phyloP scores from a whole-genome alignment of 805 yeast genomes.

The Wickerhamiella australiensis region DNA sequence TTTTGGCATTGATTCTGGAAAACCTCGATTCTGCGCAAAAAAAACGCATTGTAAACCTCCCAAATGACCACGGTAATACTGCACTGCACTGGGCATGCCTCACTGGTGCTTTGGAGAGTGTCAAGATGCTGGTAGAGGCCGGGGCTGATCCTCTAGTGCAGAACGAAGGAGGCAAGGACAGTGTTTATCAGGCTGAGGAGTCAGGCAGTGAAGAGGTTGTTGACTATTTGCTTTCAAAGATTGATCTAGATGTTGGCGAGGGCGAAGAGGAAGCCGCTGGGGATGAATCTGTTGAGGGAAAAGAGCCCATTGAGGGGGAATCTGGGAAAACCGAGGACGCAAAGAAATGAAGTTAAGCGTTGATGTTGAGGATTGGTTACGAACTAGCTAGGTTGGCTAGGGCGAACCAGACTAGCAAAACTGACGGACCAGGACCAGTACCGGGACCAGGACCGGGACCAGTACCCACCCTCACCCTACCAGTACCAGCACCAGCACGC shows the following conservation, averaged over 20 bases:
- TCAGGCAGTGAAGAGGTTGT: slow-evolving; percentile 66
- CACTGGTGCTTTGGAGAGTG: slow-evolving; percentile 69
- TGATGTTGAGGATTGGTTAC: too few relatives aligned
- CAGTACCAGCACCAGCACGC: too few relatives aligned
- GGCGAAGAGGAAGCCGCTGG: slow-evolving; percentile 19
- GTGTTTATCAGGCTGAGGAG: slow-evolving; percentile 79
- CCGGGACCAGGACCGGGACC: too few relatives aligned
- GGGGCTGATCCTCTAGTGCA: slow-evolving; percentile 74
- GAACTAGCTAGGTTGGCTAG: too few relatives aligned
- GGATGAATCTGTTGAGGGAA: slow-evolving; percentile 28
- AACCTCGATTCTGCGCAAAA: slow-evolving; percentile 32
- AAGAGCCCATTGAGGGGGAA: slow-evolving; percentile 4
- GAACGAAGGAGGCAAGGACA: slow-evolving; percentile 68
- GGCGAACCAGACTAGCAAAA: too few relatives aligned
- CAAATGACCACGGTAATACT: slow-evolving; percentile 80
- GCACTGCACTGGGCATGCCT: slow-evolving; percentile 94
- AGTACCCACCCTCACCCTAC: too few relatives aligned
- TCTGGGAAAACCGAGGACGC: too few relatives aligned
- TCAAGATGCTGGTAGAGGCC: slow-evolving; percentile 56
- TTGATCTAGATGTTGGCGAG: slow-evolving; percentile 53
- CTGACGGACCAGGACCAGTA: too few relatives aligned
- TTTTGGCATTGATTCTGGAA: slow-evolving; percentile 47
- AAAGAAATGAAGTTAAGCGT: too few relatives aligned
- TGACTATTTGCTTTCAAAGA: slow-evolving; percentile 60
- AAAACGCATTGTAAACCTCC: slow-evolving; percentile 35